Percentiles rank a stretch among this genome's conserved stretches.
Evolutionary conservation across 2,329 filamentous ascomycete genomes (phyloP).

Genomic region (Pseudogymnoascus sp.): DNA sequence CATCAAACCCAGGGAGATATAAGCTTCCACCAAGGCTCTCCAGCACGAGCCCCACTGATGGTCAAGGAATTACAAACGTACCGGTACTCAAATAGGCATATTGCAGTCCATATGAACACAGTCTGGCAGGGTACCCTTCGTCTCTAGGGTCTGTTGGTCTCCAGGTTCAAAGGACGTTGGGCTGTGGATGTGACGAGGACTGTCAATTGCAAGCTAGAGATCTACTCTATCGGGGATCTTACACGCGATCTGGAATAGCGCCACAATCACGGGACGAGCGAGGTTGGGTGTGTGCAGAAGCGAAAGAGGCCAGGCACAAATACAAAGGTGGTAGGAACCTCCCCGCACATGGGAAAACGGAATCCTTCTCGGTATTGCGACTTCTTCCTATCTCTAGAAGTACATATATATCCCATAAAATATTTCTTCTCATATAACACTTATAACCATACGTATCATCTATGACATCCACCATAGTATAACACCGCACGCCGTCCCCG

Average conservation of each 20-base stretch:
- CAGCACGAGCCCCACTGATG: neutral
- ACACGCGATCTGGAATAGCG: conserved; percentile 8
- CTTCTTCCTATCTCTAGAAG: neutral
- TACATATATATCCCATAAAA: neutral
- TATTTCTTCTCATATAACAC: neutral
- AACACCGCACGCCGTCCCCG: neutral
- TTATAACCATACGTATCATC: neutral
- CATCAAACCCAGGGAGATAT: conserved; percentile 4
- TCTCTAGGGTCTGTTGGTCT: neutral
- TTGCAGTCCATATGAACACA: neutral
- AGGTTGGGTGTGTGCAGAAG: neutral
- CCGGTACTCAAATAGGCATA: conserved; percentile 2
- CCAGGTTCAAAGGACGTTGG: neutral
- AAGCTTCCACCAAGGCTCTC: conserved; percentile 5
- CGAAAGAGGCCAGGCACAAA: conserved; percentile 5
- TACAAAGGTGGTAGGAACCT: neutral
- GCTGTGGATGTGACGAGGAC: neutral
- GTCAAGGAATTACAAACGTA: conserved; percentile 3
- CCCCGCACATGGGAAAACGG: neutral
- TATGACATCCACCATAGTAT: neutral
- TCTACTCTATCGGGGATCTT: conserved; percentile 9
- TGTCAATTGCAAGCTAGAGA: conserved; percentile 8
- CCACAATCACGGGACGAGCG: conserved; percentile 8
- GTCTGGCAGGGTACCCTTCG: neutral
- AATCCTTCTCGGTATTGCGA: neutral